phyloP scores from a whole-genome alignment of 1,139 yeast species.

The Protomyces lactucae-debilis region DNA sequence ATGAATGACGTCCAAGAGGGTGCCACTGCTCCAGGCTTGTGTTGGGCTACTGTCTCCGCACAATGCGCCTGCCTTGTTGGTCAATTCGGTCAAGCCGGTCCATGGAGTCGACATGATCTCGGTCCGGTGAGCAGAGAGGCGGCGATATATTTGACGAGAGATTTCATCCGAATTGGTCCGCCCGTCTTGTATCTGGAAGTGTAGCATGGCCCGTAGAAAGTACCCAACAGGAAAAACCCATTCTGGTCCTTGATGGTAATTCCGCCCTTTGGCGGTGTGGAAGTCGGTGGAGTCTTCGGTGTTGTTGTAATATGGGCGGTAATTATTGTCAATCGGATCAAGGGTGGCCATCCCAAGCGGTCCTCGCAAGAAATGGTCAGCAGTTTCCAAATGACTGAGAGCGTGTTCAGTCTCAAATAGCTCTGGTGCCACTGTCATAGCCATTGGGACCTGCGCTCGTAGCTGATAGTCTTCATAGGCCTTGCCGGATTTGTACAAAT shows the following conservation, averaged over 20 bases:
- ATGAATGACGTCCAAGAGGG: slow-evolving; percentile 71
- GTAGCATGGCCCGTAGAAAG: slow-evolving; percentile 67
- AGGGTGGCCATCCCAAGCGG: slow-evolving; percentile 89
- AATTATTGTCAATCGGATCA: slow-evolving; percentile 88
- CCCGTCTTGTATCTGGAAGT: slow-evolving; percentile 47
- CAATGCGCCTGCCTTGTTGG: slow-evolving; percentile 76
- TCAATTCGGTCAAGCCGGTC: slow-evolving; percentile 91
- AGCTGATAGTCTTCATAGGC: slow-evolving; percentile 91
- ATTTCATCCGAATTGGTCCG: slow-evolving; percentile 37
- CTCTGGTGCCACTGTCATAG: slow-evolving; percentile 92
- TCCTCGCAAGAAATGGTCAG: slow-evolving; percentile 72
- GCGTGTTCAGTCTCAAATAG: slow-evolving; percentile 64
- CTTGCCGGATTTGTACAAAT: slow-evolving; percentile 71
- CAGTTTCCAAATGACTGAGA: slow-evolving; percentile 56
- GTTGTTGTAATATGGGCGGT: slow-evolving; percentile 81
- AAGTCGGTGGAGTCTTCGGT: slow-evolving; percentile 77
- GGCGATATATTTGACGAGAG: slow-evolving; percentile 46
- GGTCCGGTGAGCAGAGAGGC: slow-evolving; percentile 59
- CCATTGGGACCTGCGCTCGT: slow-evolving; percentile 87
- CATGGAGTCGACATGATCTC: slow-evolving; percentile 75
- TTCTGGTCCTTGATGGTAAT: slow-evolving; percentile 98
- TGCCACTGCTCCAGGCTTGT: slow-evolving; percentile 93
- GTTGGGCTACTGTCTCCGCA: slow-evolving; percentile 89
- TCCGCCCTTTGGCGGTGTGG: slow-evolving; percentile 90
- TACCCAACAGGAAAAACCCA: slow-evolving; percentile 95